Conservation (phyloP, 2,329 filamentous ascomycete genomes). For the Phialophora tarda region DNA sequence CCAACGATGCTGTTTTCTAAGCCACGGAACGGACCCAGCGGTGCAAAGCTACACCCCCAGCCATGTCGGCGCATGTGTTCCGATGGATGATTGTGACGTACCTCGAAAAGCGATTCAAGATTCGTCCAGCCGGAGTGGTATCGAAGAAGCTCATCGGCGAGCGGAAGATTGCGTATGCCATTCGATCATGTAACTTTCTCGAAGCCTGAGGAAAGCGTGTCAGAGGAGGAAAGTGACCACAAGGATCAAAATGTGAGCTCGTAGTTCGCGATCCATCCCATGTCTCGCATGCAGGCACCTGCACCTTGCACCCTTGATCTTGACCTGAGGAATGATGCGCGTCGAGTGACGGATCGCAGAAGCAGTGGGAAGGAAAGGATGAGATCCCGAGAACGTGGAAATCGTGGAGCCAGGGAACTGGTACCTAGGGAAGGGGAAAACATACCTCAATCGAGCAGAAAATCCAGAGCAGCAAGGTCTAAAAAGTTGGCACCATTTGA, state of each 20-base stretch:
- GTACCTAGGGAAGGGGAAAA: constrained; percentile 13
- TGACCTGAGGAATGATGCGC: background rate
- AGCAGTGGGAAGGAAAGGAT: background rate
- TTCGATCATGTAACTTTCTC: constrained; percentile 92
- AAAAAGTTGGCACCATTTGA: constrained; percentile 1
- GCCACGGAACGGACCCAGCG: background rate
- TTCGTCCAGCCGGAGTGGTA: constrained; percentile 93
- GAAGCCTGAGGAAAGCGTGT: constrained; percentile 66
- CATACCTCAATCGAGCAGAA: constrained; percentile 97
- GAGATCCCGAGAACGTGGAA: background rate
- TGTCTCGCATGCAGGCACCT: constrained; percentile 9
- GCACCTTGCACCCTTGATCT: constrained; percentile 3
- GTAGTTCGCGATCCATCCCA: background rate
- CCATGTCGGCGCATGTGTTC: background rate
- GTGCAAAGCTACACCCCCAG: background rate
- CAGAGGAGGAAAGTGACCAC: background rate
- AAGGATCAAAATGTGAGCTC: constrained; percentile 20
- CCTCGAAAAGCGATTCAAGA: constrained; percentile 95
- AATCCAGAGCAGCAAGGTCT: constrained; percentile 93
- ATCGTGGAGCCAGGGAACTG: background rate
- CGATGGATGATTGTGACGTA: constrained; percentile 49
- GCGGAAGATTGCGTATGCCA: constrained; percentile 96
- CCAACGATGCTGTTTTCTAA: background rate
- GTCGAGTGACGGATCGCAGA: background rate
- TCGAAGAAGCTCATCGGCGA: constrained; percentile 99